These are phyloP conservation scores for Coemansia sp. DNA, from an alignment of 192 early-diverging fungal species.

Conservation along the genomic window DNA sequence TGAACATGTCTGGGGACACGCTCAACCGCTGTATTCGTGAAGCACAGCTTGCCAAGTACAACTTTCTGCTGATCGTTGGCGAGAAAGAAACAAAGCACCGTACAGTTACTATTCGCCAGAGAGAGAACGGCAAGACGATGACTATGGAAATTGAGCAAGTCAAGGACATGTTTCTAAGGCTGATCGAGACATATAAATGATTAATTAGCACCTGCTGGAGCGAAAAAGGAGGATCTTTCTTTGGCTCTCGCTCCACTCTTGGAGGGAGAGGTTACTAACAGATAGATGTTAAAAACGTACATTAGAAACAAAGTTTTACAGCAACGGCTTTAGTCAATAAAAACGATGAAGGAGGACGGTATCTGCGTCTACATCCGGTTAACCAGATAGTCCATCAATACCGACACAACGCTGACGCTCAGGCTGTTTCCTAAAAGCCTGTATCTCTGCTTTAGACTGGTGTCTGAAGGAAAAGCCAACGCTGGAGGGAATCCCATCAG, in stretches of 20 bases:
- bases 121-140: slow-evolving; percentile 65
- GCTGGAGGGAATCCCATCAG: slow-evolving; percentile 78
- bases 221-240: too few relatives aligned
- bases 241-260: too few relatives aligned
- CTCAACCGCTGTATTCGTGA: slow-evolving; percentile 78
- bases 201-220: background rate
- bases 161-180: slow-evolving; percentile 58
- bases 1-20: slow-evolving; percentile 64
- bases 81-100: slow-evolving; percentile 70
- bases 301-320: background rate
- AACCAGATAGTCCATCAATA: slow-evolving; percentile 72
- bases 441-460: slow-evolving; percentile 75
- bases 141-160: slow-evolving; percentile 64
- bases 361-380: slow-evolving; percentile 32
- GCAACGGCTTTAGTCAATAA: background rate
- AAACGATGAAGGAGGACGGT: background rate
- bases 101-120: slow-evolving; percentile 72
- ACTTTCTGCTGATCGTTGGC: slow-evolving; percentile 86
- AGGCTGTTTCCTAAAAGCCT: slow-evolving; percentile 90
- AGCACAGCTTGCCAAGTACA: slow-evolving; percentile 82
- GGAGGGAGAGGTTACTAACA: too few relatives aligned
- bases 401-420: slow-evolving; percentile 78
- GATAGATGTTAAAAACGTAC: background rate
- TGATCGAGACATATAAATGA: slow-evolving; percentile 53
- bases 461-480: slow-evolving; percentile 72